A percentile compares a stretch with the other conserved stretches of the same genome.
These are phyloP conservation scores for Toxicodendron radicans DNA, from an alignment of 345 rosid genomes.

Conservation along the genomic window DNA sequence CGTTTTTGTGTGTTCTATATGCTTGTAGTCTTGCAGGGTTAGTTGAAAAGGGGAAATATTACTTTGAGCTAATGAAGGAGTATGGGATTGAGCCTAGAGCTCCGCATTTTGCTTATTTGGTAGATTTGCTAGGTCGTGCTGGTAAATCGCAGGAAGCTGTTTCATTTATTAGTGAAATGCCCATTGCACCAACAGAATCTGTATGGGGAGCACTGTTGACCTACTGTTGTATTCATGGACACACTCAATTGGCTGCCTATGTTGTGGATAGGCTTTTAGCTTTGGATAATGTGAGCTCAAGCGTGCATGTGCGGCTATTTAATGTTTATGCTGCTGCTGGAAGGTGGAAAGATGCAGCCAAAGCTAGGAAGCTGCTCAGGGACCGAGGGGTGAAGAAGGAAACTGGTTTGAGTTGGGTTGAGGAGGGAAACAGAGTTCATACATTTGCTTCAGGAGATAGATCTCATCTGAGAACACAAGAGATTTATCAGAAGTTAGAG, in stretches of 20 bases:
- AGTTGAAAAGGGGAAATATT: conserved; percentile 56
- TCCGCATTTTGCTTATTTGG: conserved; percentile 86
- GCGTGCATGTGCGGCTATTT: conserved; percentile 65
- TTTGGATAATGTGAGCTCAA: conserved; percentile 65
- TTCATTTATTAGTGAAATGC: conserved; percentile 53
- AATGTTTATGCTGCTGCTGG: conserved; percentile 93
- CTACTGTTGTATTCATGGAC: conserved; percentile 67
- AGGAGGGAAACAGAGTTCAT: conserved; percentile 83
- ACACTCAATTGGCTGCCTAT: conserved; percentile 73
- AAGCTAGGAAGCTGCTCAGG: conserved; percentile 73
- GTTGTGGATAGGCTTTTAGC: conserved; percentile 75
- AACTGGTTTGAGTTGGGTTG: conserved; percentile 92
- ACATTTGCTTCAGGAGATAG: conserved; percentile 82
- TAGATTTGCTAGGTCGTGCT: conserved; percentile 79
- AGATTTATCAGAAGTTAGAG: conserved; percentile 73
- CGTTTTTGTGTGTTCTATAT: conserved; percentile 69
- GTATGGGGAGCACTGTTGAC: conserved; percentile 91
- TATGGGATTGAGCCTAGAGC: conserved; percentile 61
- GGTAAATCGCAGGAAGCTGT: conserved; percentile 78
- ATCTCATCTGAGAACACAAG: conserved; percentile 46
- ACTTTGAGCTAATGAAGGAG: conserved; percentile 70
- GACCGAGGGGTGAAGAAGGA: conserved; percentile 85
- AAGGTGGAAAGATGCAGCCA: conserved; percentile 84
- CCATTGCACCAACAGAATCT: conserved; percentile 68
- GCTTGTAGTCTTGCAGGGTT: conserved; percentile 92